Evolutionary conservation across 148 eudicot genomes (phyloP).

Genomic region (Gaultheria prostrata): DNA sequence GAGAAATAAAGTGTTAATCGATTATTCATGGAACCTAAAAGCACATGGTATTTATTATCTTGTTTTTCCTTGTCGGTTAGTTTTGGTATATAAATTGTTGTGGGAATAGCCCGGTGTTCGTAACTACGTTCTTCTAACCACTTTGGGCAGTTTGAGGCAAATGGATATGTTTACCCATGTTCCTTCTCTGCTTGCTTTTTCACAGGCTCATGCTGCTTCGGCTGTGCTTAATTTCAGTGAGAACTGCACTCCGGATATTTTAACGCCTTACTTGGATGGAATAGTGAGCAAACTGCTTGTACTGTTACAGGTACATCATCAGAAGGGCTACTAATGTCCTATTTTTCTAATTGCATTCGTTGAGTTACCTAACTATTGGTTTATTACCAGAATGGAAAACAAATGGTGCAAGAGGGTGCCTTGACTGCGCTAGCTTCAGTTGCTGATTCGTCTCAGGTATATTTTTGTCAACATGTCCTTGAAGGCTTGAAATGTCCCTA

Average conservation of each 20-base stretch:
- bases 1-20: too few relatives aligned
- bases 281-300: slow-evolving; percentile 78
- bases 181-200: slow-evolving; percentile 6
- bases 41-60: too few relatives aligned
- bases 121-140: neutral
- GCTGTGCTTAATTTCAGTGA: slow-evolving; percentile 94
- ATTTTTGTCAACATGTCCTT: neutral
- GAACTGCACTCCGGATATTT: slow-evolving; percentile 91
- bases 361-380: slow-evolving; percentile 5
- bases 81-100: neutral
- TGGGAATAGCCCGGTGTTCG: neutral
- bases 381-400: slow-evolving; percentile 71
- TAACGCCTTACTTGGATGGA: slow-evolving; percentile 89
- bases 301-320: slow-evolving; percentile 62
- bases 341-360: neutral
- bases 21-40: too few relatives aligned
- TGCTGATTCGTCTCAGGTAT: slow-evolving; percentile 95
- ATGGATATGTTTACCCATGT: neutral
- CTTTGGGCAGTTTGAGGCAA: neutral
- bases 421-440: slow-evolving; percentile 96
- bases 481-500: neutral
- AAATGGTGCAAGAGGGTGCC: slow-evolving; percentile 98
- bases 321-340: neutral
- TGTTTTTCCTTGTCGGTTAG: neutral
- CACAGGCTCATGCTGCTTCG: slow-evolving; percentile 96